Conservation (phyloP, 2,329 filamentous ascomycete genomes). For the Sporothrix humicola region DNA sequence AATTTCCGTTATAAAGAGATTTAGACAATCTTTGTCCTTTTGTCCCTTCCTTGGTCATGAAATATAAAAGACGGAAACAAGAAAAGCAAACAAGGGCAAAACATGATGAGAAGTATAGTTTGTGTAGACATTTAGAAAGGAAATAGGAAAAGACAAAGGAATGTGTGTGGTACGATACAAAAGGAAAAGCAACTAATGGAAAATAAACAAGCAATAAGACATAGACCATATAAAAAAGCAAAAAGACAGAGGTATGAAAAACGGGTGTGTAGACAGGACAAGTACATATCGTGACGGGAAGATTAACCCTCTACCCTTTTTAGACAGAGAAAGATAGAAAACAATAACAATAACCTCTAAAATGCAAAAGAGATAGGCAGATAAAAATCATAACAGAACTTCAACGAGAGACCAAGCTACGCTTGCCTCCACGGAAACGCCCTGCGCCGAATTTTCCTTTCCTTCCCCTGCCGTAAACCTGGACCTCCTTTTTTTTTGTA, state of each 20-base stretch:
- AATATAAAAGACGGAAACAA: slow-evolving; percentile 12
- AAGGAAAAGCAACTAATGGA: not conserved
- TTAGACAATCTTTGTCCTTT: slow-evolving; percentile 28
- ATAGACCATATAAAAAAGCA: too few species aligned
- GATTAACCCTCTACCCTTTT: slow-evolving; percentile 1
- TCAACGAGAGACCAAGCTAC: not conserved
- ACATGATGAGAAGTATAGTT: slow-evolving; percentile 1
- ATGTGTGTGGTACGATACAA: too few species aligned
- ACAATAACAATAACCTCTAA: not conserved
- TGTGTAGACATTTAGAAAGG: not conserved
- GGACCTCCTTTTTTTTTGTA: slow-evolving; percentile 20
- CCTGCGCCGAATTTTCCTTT: not conserved
- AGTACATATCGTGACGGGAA: slow-evolving; percentile 20
- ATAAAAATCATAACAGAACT: not conserved
- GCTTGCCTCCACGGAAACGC: slow-evolving; percentile 15
- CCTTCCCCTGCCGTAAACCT: not conserved
- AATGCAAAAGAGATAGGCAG: slow-evolving; percentile 12
- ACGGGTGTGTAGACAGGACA: slow-evolving; percentile 8
- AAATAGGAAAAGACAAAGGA: slow-evolving; percentile 3
- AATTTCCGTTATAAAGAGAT: slow-evolving; percentile 28
- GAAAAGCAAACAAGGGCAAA: not conserved
- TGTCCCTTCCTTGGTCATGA: slow-evolving; percentile 28
- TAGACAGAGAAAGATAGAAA: not conserved
- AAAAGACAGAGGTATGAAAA: not conserved
- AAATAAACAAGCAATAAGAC: slow-evolving; percentile 5